phyloP scores from a whole-genome alignment of 2,329 filamentous ascomycete genomes.

The Juglanconis juglandina region DNA sequence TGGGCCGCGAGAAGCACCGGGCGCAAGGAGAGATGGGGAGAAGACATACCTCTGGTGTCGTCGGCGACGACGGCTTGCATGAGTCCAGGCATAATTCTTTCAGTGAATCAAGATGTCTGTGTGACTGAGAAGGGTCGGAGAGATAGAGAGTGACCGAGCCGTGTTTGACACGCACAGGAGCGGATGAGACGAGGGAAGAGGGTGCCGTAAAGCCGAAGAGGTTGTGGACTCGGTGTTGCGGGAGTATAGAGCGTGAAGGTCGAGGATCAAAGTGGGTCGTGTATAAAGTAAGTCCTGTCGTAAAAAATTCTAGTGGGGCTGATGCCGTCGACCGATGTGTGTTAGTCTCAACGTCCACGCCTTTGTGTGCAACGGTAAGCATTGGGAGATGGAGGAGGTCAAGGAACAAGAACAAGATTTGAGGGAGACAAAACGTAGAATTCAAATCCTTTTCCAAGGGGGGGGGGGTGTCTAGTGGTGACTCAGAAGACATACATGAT shows the following conservation, averaged over 20 bases:
- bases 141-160: neutral
- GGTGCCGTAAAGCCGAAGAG: neutral
- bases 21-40: neutral
- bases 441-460: neutral
- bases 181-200: neutral
- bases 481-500: constrained; percentile 9
- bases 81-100: constrained; percentile 36
- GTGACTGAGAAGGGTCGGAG: neutral
- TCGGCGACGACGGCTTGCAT: constrained; percentile 41
- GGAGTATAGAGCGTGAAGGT: neutral
- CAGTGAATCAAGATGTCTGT: constrained; percentile 16
- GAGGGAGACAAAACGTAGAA: neutral
- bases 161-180: constrained; percentile 7
- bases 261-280: neutral
- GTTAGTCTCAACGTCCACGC: constrained; percentile 6
- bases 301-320: constrained; percentile 12
- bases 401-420: neutral
- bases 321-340: constrained; percentile 1
- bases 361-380: neutral
- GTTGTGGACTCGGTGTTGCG: neutral
- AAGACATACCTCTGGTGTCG: constrained; percentile 36
- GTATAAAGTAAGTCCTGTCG: neutral
- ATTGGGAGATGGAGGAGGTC: neutral
- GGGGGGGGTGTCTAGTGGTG: neutral
- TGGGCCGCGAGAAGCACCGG: neutral